Conservation (phyloP, 2,329 filamentous ascomycete genomes). For the Pseudogymnoascus sp. region DNA sequence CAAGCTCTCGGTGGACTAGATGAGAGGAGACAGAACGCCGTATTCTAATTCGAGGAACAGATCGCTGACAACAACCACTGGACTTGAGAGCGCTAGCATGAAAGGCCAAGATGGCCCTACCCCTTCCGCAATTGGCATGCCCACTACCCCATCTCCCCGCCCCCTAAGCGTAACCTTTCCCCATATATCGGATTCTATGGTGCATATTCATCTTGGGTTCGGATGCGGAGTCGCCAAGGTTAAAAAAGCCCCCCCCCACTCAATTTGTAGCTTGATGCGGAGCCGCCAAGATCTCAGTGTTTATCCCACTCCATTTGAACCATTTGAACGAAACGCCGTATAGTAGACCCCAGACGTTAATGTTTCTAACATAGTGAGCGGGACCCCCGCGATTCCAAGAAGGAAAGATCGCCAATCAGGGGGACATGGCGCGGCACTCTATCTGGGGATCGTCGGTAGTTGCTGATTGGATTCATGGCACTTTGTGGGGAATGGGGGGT, state of each 20-base stretch:
- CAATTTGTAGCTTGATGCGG: neutral
- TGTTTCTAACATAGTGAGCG: slow-evolving; percentile 4
- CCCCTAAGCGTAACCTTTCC: neutral
- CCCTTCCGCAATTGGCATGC: neutral
- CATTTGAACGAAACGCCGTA: slow-evolving; percentile 3
- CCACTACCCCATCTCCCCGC: neutral
- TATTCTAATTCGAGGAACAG: neutral
- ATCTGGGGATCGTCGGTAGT: slow-evolving; percentile 3
- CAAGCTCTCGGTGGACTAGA: neutral
- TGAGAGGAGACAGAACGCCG: neutral
- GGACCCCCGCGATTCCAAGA: neutral
- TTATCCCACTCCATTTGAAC: slow-evolving; percentile 2
- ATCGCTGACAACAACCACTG: neutral
- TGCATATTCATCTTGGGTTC: neutral
- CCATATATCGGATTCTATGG: slow-evolving; percentile 1
- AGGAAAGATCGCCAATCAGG: neutral
- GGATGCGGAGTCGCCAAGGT: neutral
- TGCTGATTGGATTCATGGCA: slow-evolving; percentile 7
- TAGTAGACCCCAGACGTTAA: neutral
- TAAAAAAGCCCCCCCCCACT: neutral
- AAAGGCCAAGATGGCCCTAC: neutral
- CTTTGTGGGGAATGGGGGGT: neutral
- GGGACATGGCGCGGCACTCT: neutral
- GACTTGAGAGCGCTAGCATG: neutral
- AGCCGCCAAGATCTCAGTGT: neutral